Percentiles rank a stretch among this genome's conserved stretches.
Evolutionary conservation across 1,284 basidiomycete species (phyloP).

Genomic region (Malassezia nana): DNA sequence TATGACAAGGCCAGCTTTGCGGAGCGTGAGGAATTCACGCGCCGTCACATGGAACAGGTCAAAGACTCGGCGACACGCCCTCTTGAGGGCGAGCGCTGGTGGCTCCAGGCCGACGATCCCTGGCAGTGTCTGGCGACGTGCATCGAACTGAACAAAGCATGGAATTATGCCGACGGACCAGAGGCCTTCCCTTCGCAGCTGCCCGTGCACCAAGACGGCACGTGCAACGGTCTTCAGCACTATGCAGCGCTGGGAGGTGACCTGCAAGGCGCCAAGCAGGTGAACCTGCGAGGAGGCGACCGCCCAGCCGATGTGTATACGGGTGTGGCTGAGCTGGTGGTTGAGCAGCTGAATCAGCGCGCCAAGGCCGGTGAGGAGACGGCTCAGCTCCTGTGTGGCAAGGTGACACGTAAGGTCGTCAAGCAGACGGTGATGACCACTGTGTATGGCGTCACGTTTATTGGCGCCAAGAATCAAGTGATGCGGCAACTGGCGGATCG

Average conservation of each 20-base stretch:
- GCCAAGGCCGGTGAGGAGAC: slow-evolving; percentile 53
- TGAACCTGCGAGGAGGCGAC: slow-evolving; percentile 78
- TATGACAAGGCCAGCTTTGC: slow-evolving; percentile 91
- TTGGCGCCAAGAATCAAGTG: slow-evolving; percentile 91
- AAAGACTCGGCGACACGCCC: slow-evolving; percentile 69
- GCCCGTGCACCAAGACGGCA: slow-evolving; percentile 95
- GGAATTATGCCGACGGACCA: slow-evolving; percentile 59
- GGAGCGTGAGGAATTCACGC: slow-evolving; percentile 72
- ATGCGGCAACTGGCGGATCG: slow-evolving; percentile 74
- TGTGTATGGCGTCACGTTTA: slow-evolving; percentile 92
- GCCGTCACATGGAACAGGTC: slow-evolving; percentile 65
- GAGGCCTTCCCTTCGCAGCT: slow-evolving; percentile 62
- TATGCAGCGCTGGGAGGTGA: slow-evolving; percentile 97
- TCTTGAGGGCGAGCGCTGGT: slow-evolving; percentile 55
- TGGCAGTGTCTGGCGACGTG: slow-evolving; percentile 95
- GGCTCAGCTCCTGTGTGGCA: slow-evolving; percentile 64
- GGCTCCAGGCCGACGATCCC: slow-evolving; percentile 72
- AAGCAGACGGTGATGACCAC: slow-evolving; percentile 99
- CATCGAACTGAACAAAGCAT: slow-evolving; percentile 69
- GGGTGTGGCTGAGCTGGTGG: slow-evolving; percentile 62
- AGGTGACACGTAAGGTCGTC: slow-evolving; percentile 85
- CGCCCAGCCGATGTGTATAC: slow-evolving; percentile 92
- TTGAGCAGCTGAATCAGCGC: slow-evolving; percentile 53
- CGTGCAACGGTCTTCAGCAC: slow-evolving; percentile 96
- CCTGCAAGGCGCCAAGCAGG: slow-evolving; percentile 73